A percentile compares a stretch with the other conserved stretches of the same genome.
Conservation (phyloP, 176 grass and related monocot species). For the Aechmea fasciata region DNA sequence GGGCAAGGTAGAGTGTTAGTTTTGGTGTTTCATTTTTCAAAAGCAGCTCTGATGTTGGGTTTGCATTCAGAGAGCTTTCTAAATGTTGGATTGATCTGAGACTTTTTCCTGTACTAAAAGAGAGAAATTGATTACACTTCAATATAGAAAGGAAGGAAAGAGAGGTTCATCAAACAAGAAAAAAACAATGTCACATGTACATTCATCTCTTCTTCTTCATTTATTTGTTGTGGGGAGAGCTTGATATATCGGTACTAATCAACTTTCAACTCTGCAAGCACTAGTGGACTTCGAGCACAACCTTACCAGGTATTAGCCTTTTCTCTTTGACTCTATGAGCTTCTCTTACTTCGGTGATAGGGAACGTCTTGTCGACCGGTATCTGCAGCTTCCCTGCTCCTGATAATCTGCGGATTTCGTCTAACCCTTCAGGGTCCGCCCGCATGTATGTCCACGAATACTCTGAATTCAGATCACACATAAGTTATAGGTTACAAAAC, state of each 20-base stretch:
- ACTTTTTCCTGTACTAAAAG: too few relatives aligned
- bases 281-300: slow-evolving; percentile 78
- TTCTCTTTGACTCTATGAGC: slow-evolving; percentile 87
- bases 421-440: slow-evolving; percentile 76
- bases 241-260: not conserved
- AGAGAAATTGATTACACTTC: not conserved
- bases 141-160: slow-evolving; percentile 11
- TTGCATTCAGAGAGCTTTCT: too few relatives aligned
- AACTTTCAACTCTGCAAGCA: not conserved
- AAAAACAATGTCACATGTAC: slow-evolving; percentile 34
- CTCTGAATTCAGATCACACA: slow-evolving; percentile 24
- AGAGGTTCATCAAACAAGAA: slow-evolving; percentile 11
- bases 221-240: not conserved
- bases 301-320: slow-evolving; percentile 63
- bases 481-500: too few relatives aligned
- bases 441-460: slow-evolving; percentile 99
- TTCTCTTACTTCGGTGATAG: slow-evolving; percentile 60
- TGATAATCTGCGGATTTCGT: slow-evolving; percentile 64
- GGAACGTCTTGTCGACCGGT: slow-evolving; percentile 80
- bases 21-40: too few relatives aligned
- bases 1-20: too few relatives aligned
- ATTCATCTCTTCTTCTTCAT: slow-evolving; percentile 1
- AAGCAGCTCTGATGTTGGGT: too few relatives aligned
- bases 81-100: too few relatives aligned
- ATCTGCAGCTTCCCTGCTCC: slow-evolving; percentile 67